Percentiles rank a stretch among this genome's conserved stretches.
Conservation (phyloP, 805 yeast genomes). For the Candida golubevii region DNA sequence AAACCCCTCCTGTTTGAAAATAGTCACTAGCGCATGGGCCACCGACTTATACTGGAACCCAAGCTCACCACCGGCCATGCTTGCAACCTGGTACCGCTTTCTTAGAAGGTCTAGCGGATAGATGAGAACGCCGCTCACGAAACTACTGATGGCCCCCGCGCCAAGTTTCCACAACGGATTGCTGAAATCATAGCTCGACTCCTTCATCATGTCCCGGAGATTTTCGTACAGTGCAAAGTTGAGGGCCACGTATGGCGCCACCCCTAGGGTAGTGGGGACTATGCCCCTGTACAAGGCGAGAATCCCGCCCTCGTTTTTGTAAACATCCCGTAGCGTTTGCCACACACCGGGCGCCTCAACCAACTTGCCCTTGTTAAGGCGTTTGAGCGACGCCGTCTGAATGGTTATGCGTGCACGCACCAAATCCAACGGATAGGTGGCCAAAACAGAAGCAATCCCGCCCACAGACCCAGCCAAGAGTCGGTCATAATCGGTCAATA, state of each 20-base stretch:
- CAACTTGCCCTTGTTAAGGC: slow-evolving; percentile 44
- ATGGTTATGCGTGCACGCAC: slow-evolving; percentile 86
- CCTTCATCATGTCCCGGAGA: slow-evolving; percentile 53
- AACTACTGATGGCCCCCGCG: slow-evolving; percentile 86
- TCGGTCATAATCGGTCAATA: slow-evolving; percentile 53
- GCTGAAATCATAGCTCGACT: slow-evolving; percentile 30
- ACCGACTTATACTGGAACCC: slow-evolving; percentile 83
- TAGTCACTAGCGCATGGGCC: slow-evolving; percentile 64
- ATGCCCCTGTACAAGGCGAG: slow-evolving; percentile 78
- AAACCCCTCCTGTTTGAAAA: slow-evolving; percentile 69
- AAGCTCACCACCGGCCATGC: slow-evolving; percentile 70
- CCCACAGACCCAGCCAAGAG: slow-evolving; percentile 75
- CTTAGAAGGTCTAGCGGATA: slow-evolving; percentile 90
- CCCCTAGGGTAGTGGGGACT: slow-evolving; percentile 88
- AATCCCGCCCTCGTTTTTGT: slow-evolving; percentile 76
- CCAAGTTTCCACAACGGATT: slow-evolving; percentile 54
- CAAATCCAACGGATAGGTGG: slow-evolving; percentile 89
- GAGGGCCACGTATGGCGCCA: slow-evolving; percentile 93
- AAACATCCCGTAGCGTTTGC: slow-evolving; percentile 53
- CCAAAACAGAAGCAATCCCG: slow-evolving; percentile 73
- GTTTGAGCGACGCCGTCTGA: slow-evolving; percentile 68
- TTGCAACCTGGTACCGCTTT: slow-evolving; percentile 85
- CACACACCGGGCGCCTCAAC: slow-evolving; percentile 68
- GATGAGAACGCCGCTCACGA: slow-evolving; percentile 82
- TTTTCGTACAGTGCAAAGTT: slow-evolving; percentile 89